Evolutionary conservation across 78 protist species (phyloP).

Genomic region (Dictyostelium discoideum): DNA sequence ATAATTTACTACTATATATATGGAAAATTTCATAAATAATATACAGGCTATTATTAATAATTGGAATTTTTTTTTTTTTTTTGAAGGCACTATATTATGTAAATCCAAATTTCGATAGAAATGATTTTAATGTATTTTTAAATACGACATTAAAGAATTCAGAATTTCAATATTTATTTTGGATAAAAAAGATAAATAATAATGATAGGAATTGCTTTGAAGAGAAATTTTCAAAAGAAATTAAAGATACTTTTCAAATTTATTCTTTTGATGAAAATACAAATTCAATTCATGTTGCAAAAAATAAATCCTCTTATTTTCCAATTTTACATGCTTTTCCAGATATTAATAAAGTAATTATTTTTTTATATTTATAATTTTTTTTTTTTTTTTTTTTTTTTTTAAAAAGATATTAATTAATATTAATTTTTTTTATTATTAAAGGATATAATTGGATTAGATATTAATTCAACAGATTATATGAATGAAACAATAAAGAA

Average conservation of each 20-base stretch:
- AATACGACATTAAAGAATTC: not conserved
- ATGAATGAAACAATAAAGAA: not conserved
- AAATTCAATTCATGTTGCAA: not conserved
- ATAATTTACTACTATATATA: too few relatives aligned
- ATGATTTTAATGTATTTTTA: not conserved
- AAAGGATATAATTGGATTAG: not conserved
- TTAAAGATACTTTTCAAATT: not conserved
- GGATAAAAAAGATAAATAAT: not conserved
- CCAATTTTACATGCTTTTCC: not conserved
- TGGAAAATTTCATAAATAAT: too few relatives aligned
- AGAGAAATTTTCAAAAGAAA: not conserved
- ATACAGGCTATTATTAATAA: too few relatives aligned
- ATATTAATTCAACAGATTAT: not conserved
- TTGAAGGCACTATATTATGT: slow-evolving; percentile 20
- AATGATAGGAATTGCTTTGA: slow-evolving; percentile 11
- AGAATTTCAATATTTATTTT: slow-evolving; percentile 4
- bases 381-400: too few relatives aligned
- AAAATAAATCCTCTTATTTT: not conserved
- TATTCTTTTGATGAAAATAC: not conserved
- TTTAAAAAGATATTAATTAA: too few relatives aligned
- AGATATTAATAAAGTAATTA: not conserved
- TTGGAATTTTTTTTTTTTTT: not conserved
- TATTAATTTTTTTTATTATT: not conserved
- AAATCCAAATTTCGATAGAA: not conserved
- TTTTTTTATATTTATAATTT: not conserved